Evolutionary conservation across 1,139 yeast species (phyloP).

Genomic region (Kluyveromyces sp.): DNA sequence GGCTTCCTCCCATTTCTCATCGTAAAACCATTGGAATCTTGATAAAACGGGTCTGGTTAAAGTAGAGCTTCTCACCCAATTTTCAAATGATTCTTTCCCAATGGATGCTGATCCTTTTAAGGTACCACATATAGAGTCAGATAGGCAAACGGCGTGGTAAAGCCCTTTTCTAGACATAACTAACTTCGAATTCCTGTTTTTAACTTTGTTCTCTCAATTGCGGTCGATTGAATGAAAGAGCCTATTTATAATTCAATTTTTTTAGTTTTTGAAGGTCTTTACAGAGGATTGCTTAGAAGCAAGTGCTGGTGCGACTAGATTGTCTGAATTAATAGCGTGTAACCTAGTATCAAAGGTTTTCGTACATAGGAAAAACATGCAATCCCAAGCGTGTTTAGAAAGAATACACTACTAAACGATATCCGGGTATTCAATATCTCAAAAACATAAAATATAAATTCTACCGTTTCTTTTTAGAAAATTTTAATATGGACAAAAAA

Average conservation of each 20-base stretch:
- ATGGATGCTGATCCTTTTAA: constrained; percentile 16
- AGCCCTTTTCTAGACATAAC: constrained; percentile 14
- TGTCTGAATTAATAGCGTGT: too few species aligned
- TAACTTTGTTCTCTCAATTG: too few species aligned
- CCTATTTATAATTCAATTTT: too few species aligned
- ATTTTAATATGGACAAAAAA: not conserved
- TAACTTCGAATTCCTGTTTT: not conserved
- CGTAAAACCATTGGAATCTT: constrained; percentile 23
- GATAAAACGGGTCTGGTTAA: constrained; percentile 20
- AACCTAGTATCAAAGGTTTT: too few species aligned
- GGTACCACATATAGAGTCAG: constrained; percentile 18
- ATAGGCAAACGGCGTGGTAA: constrained; percentile 21
- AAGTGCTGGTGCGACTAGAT: too few species aligned
- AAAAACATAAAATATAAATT: constrained; percentile 2
- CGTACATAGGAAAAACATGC: too few species aligned
- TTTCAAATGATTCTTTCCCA: constrained; percentile 17
- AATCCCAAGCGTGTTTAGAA: too few species aligned
- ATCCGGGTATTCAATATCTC: not conserved
- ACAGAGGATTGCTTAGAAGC: too few species aligned
- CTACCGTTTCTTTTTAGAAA: not conserved
- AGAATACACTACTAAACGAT: too few species aligned
- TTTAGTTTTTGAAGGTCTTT: too few species aligned
- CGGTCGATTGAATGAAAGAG: too few species aligned
- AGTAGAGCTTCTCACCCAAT: constrained; percentile 23
- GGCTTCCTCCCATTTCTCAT: constrained; percentile 27